Conservation (phyloP, 805 yeast species). For the Clavispora vitiphila region DNA sequence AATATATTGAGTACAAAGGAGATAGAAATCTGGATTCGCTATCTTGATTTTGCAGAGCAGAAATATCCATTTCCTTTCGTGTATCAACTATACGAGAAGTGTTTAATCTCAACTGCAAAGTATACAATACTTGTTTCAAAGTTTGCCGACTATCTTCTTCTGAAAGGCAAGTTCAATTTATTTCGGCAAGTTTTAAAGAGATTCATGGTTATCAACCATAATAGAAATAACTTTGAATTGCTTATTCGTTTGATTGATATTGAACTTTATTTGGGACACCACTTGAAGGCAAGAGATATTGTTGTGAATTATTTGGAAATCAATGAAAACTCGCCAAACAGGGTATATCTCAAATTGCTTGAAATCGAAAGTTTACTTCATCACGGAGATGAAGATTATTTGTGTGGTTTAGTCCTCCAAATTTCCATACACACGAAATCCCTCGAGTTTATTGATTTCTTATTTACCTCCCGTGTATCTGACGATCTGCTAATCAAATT, state of each 20-base stretch:
- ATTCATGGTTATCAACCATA: conserved; percentile 21
- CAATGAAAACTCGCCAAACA: conserved; percentile 23
- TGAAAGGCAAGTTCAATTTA: conserved; percentile 17
- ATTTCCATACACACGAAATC: conserved; percentile 25
- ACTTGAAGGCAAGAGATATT: conserved; percentile 33
- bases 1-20: conserved; percentile 38
- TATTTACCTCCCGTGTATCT: conserved; percentile 1
- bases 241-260: conserved; percentile 42
- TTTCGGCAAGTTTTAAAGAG: conserved; percentile 38
- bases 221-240: conserved; percentile 22
- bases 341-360: conserved; percentile 38
- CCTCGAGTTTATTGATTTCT: conserved; percentile 1
- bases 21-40: conserved; percentile 53
- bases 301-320: conserved; percentile 22
- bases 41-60: conserved; percentile 50
- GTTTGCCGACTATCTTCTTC: conserved; percentile 40
- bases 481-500: not conserved
- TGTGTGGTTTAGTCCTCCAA: conserved; percentile 23
- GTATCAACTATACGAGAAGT: conserved; percentile 42
- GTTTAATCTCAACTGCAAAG: conserved; percentile 41
- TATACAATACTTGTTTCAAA: conserved; percentile 48
- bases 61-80: conserved; percentile 17
- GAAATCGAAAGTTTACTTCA: conserved; percentile 35
- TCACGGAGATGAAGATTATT: conserved; percentile 19
- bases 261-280: conserved; percentile 33